A percentile compares a stretch with the other conserved stretches of the same genome.
Conservation (phyloP, 1,284 basidiomycete species). For the Irpex sp. region DNA sequence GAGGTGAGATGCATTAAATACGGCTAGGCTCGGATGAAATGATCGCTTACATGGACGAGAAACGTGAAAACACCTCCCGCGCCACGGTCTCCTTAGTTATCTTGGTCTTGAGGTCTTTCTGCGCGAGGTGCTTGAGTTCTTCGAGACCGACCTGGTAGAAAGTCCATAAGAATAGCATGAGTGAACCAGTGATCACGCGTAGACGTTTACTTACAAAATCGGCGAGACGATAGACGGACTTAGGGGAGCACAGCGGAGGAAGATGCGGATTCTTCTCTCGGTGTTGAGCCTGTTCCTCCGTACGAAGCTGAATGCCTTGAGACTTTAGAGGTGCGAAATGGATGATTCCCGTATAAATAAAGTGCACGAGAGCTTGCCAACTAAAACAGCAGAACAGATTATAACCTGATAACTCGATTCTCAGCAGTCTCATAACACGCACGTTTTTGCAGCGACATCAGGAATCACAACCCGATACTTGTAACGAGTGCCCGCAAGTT, state of each 20-base stretch:
- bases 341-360: constrained; percentile 14
- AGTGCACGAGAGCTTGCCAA: constrained; percentile 14
- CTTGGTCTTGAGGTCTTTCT: constrained; percentile 1
- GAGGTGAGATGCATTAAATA: no score
- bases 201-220: constrained; percentile 9
- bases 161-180: no score
- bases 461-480: constrained; percentile 9
- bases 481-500: neutral
- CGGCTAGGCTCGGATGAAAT: no score
- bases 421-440: neutral
- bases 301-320: constrained; percentile 4
- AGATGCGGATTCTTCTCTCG: constrained; percentile 1
- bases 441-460: constrained; percentile 14
- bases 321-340: constrained; percentile 13
- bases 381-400: neutral
- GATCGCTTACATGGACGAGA: constrained; percentile 12
- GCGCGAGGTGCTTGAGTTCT: constrained; percentile 9
- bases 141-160: constrained; percentile 13
- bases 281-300: neutral
- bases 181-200: no score
- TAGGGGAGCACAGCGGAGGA: constrained; percentile 12
- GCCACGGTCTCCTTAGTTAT: constrained; percentile 6
- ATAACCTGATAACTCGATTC: no score
- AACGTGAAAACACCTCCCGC: constrained; percentile 16
- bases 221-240: constrained; percentile 17